phyloP scores from a whole-genome alignment of 495 filamentous ascomycete species.

The Lasiosphaeriaceae sp. region DNA sequence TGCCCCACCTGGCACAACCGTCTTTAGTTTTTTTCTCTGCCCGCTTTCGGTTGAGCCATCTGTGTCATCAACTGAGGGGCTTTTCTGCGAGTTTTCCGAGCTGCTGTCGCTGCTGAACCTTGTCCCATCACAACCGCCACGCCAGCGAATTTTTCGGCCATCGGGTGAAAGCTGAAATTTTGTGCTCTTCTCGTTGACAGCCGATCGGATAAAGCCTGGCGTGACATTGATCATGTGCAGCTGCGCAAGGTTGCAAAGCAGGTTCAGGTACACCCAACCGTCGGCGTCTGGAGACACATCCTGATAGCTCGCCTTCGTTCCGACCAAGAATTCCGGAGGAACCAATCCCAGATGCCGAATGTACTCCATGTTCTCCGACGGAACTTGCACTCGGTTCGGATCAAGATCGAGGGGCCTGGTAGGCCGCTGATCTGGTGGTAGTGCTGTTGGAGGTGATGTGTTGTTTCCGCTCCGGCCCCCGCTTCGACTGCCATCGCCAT shows the following conservation, averaged over 20 bases:
- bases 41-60: conserved; percentile 32
- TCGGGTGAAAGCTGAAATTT: conserved; percentile 71
- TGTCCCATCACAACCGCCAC: conserved; percentile 58
- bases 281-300: conserved; percentile 50
- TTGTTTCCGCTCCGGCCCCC: conserved; percentile 26
- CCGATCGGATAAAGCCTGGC: conserved; percentile 63
- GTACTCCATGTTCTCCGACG: conserved; percentile 70
- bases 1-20: conserved; percentile 8
- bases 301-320: conserved; percentile 11
- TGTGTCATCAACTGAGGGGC: conserved; percentile 38
- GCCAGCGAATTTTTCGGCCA: conserved; percentile 72
- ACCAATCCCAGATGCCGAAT: conserved; percentile 66
- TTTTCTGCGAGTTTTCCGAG: conserved; percentile 38
- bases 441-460: conserved; percentile 39
- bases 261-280: conserved; percentile 79
- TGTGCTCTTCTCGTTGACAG: conserved; percentile 59
- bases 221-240: conserved; percentile 76
- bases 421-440: conserved; percentile 59
- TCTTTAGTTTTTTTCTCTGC: conserved; percentile 40
- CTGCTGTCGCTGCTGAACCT: conserved; percentile 54
- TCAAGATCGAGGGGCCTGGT: conserved; percentile 71
- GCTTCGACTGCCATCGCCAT: conserved; percentile 26
- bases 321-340: conserved; percentile 37
- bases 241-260: conserved; percentile 76
- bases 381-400: conserved; percentile 60